Evolutionary conservation across 495 filamentous ascomycete genomes (phyloP).

Genomic region (Barbatosphaeria neglecta): DNA sequence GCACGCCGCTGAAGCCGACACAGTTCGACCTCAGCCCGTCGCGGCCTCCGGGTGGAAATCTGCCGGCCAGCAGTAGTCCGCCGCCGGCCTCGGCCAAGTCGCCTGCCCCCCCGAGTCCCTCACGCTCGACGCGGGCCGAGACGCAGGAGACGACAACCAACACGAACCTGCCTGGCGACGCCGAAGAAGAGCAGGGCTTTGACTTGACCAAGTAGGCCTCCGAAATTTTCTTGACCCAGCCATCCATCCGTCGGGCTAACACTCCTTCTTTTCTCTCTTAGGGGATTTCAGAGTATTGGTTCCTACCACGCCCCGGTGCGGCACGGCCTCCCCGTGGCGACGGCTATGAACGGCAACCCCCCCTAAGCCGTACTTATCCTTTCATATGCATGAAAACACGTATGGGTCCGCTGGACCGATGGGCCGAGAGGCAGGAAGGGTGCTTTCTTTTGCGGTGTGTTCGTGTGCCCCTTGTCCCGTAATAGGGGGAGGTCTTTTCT

Average conservation of each 20-base stretch:
- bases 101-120: conserved; percentile 18
- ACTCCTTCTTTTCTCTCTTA: conserved; percentile 5
- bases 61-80: conserved; percentile 54
- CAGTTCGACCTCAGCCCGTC: conserved; percentile 45
- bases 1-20: conserved; percentile 60
- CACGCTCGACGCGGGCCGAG: conserved; percentile 7
- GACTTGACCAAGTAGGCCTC: conserved; percentile 24
- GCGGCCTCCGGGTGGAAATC: conserved; percentile 27
- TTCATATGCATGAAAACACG: no score
- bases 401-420: no score
- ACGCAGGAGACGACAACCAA: conserved; percentile 5
- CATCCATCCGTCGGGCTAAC: not conserved
- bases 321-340: conserved; percentile 7
- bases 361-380: no score
- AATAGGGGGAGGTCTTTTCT: no score
- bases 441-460: no score
- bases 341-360: not conserved
- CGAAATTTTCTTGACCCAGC: not conserved
- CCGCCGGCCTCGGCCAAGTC: conserved; percentile 33
- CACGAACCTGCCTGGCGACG: conserved; percentile 8
- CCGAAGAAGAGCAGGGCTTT: conserved; percentile 21
- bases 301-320: conserved; percentile 23
- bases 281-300: conserved; percentile 30
- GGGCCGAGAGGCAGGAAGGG: no score
- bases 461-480: no score